Base-by-base conservation (phyloP, 768 basidiomycete species). In the Phaeotremella skinneri region DNA sequence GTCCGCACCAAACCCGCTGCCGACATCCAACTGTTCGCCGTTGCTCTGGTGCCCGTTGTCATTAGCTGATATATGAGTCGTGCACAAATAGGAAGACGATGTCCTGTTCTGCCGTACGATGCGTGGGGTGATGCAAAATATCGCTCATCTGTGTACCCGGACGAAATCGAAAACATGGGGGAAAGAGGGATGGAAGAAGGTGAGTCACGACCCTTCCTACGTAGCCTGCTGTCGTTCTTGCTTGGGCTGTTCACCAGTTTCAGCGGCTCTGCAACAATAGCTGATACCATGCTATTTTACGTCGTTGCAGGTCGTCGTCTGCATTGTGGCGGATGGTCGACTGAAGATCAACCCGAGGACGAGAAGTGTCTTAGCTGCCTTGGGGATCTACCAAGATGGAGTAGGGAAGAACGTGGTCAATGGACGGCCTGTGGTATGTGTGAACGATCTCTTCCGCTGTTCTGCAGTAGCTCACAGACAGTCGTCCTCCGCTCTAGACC, bases 101-200 rank as follows among this genome's bases (percentile, higher is more conserved):
- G 84, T 87, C 68, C 81, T 98, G 4, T 97, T 97, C 78, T 74
- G 76, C 53, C 79, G 92, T 41, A 90, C 93, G 0, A 92, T 97
- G 89, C 89, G 94, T 70, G 93, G 93, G 51, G 89, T 97, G 4
- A 90, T 96, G 77, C 91, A 89, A 82, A 97, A 97, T 67, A 82
- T 97, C 43, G 87, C 86, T 3, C 90, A 94, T 76, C 76, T 97
- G 60, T 91, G 89, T 72, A 89, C 86, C 64, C 81, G 93, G 21
- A 87, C 88, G 45, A 81, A 89, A 49, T 88, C 86, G 67, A 92
- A 90, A 81, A 96, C 89, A 3, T 98, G 94, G 94, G 93, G 92
- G 0, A 88, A 88, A 74, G 92, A 96, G 0, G 91, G 91, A 1
- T 98, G 94, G 94, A 93, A 97, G 81, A 97, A 96, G 82, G 78